Evolutionary conservation across 164 flowering plant species (phyloP).

Genomic region (Nymphaea colorata): DNA sequence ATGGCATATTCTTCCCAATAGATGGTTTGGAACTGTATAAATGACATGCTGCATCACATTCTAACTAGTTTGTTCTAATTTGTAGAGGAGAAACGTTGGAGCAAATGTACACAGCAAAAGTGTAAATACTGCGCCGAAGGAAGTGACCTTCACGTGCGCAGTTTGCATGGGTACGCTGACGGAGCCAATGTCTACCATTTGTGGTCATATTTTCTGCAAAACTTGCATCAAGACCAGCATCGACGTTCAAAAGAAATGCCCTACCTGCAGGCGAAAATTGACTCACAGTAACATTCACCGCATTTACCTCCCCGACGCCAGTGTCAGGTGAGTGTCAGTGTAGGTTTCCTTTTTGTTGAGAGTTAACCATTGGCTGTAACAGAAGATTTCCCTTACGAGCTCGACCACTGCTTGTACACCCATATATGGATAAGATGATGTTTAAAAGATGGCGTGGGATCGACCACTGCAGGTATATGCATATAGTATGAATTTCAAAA

Average conservation of each 20-base stretch:
- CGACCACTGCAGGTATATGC: too few species aligned
- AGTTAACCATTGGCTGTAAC: too few species aligned
- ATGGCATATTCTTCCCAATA: background rate
- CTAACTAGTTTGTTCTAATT: background rate
- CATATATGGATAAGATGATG: too few species aligned
- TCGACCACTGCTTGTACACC: too few species aligned
- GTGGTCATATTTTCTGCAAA: conserved; percentile 95
- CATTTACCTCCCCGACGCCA: conserved; percentile 69
- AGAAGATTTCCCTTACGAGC: too few species aligned
- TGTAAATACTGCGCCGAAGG: conserved; percentile 23
- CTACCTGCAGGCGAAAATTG: conserved; percentile 66
- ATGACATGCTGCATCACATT: background rate
- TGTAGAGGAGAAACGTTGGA: background rate
- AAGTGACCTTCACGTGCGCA: conserved; percentile 66
- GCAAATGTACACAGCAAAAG: background rate
- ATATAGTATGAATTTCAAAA: too few species aligned
- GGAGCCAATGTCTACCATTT: conserved; percentile 69
- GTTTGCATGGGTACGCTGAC: conserved; percentile 63
- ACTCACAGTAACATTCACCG: conserved; percentile 44
- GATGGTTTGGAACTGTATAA: too few species aligned
- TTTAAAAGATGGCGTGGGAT: too few species aligned
- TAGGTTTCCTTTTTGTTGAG: too few species aligned
- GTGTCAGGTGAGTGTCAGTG: conserved; percentile 5
- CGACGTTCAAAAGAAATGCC: conserved; percentile 56
- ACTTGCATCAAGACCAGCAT: conserved; percentile 66